A percentile compares a stretch with the other conserved stretches of the same genome.
Conservation (phyloP, 2,329 filamentous ascomycete genomes). For the Emergomyces orientalis region DNA sequence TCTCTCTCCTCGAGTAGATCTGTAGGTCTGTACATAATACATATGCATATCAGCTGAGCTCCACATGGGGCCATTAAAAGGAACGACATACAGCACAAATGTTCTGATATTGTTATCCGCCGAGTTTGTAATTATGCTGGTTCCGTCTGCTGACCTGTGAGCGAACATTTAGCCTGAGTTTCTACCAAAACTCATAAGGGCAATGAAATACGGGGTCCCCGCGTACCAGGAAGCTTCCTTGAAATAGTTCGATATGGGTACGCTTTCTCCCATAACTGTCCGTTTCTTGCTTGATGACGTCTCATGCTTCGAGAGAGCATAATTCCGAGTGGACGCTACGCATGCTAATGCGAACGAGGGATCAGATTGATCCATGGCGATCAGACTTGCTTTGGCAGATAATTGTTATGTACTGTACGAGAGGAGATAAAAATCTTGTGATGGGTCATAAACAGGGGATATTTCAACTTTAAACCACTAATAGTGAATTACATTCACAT, state of each 20-base stretch:
- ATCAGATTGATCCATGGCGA: neutral
- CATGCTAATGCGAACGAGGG: conserved; percentile 7
- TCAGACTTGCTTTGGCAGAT: neutral
- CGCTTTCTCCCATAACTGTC: neutral
- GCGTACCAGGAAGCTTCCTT: conserved; percentile 39
- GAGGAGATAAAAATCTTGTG: neutral
- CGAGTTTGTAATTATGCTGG: conserved; percentile 46
- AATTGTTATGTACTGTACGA: neutral
- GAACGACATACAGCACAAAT: conserved; percentile 42
- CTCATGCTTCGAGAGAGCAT: neutral
- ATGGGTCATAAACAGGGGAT: neutral
- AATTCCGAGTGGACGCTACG: conserved; percentile 11
- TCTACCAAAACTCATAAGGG: neutral
- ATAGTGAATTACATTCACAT: neutral
- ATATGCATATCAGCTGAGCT: neutral
- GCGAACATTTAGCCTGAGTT: neutral
- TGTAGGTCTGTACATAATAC: conserved; percentile 30
- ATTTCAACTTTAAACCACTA: neutral
- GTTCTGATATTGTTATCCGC: conserved; percentile 44
- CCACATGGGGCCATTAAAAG: neutral
- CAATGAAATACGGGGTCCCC: neutral
- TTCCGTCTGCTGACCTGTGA: conserved; percentile 47
- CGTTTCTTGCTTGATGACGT: neutral
- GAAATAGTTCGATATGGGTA: conserved; percentile 30
- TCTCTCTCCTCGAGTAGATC: conserved; percentile 38